These are phyloP conservation scores for Chaetomium cochliodes DNA, from an alignment of 495 filamentous ascomycete genomes.

Conservation along the genomic window DNA sequence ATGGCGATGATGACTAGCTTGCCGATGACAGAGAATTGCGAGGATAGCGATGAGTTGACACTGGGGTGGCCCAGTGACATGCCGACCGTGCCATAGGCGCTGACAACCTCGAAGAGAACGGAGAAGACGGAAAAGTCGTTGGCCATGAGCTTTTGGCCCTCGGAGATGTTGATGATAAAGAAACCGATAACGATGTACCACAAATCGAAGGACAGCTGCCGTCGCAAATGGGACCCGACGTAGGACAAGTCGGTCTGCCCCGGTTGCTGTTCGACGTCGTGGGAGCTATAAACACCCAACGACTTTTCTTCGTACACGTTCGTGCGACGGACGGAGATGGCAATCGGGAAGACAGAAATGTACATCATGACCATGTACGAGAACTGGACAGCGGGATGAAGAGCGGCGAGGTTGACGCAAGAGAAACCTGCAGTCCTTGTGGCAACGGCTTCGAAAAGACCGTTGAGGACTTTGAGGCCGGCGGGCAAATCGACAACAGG, in stretches of 20 bases:
- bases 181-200: slow-evolving; percentile 91
- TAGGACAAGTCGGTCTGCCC: slow-evolving; percentile 66
- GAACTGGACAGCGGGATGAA: slow-evolving; percentile 90
- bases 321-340: slow-evolving; percentile 86
- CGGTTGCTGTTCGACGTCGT: slow-evolving; percentile 49
- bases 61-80: slow-evolving; percentile 77
- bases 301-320: slow-evolving; percentile 97
- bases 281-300: slow-evolving; percentile 68
- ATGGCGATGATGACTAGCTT: slow-evolving; percentile 92
- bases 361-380: slow-evolving; percentile 99
- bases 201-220: slow-evolving; percentile 88
- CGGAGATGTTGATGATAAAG: slow-evolving; percentile 83
- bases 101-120: slow-evolving; percentile 86
- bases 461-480: slow-evolving; percentile 73
- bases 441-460: slow-evolving; percentile 81
- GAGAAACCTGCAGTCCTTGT: slow-evolving; percentile 88
- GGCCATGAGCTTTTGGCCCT: slow-evolving; percentile 58
- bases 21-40: slow-evolving; percentile 73
- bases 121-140: slow-evolving; percentile 78
- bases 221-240: slow-evolving; percentile 80
- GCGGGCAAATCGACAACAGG: slow-evolving; percentile 60
- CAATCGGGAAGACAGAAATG: slow-evolving; percentile 93
- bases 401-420: slow-evolving; percentile 67
- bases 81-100: slow-evolving; percentile 92
- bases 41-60: slow-evolving; percentile 74